Percentiles rank a stretch among this genome's conserved stretches.
phyloP scores from a whole-genome alignment of 1,284 basidiomycete species.

The Rhodotorula glutinis region DNA sequence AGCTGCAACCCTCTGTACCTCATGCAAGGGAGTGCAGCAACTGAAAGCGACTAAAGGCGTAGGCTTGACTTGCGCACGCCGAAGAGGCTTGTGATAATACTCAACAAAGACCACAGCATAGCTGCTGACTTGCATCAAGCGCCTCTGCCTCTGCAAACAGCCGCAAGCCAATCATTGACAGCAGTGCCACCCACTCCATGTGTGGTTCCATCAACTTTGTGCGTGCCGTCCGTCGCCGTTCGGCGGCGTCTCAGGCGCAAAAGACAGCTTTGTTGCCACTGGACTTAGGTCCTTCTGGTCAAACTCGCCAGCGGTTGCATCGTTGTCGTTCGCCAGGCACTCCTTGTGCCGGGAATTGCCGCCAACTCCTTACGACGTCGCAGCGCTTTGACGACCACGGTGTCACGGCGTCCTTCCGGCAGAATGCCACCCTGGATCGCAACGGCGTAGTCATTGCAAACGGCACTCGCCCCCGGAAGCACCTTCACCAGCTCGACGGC shows the following conservation, averaged over 20 bases:
- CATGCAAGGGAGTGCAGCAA: neutral
- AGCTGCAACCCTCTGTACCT: neutral
- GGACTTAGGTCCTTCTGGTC: neutral
- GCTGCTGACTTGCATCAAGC: neutral
- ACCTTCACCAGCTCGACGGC: neutral
- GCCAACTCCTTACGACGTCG: neutral
- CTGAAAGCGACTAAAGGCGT: neutral
- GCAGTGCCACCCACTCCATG: constrained; percentile 7
- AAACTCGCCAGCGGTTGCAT: neutral
- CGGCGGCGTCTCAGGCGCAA: neutral
- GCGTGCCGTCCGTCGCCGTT: neutral
- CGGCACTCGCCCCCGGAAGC: neutral
- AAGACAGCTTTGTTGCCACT: neutral
- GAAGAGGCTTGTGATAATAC: neutral
- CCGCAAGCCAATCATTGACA: neutral
- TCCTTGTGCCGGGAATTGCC: neutral
- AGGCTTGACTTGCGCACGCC: neutral
- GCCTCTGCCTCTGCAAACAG: neutral
- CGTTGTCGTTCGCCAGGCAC: neutral
- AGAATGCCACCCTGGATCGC: neutral
- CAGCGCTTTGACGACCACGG: neutral
- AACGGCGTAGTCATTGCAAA: neutral
- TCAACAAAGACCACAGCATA: neutral
- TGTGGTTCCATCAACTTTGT: neutral
- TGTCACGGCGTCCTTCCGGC: neutral